Base-by-base conservation (phyloP, 1,139 yeast species). In the Diutina rugosa region DNA sequence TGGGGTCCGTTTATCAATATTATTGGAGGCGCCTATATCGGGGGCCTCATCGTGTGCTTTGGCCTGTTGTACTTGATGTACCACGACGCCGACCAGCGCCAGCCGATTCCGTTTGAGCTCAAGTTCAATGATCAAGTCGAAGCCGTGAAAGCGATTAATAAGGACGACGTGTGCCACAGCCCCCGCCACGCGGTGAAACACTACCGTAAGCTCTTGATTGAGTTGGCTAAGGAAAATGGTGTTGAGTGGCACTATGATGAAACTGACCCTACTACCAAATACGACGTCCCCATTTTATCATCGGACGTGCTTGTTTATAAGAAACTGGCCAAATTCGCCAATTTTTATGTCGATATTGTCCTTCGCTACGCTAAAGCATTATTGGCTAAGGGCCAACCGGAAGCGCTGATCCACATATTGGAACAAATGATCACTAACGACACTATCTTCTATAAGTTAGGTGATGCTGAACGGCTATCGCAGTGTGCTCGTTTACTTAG, bases 111-210 rank as follows among this genome's bases (percentile, higher is more conserved):
- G 12, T 73, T 72, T 59, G 77, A 72, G 60, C 62, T 76, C 32
- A 62, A 66, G 14, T 65, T 72, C 56, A 49, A 60, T 10, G 66
- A 75, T 60, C 77, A 73, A 59, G 63, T 72, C 55, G 67, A 69
- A 10, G 71, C 77, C 0, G 79, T 75, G 21, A 74, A 72, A 60
- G 80, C 78, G 16, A 71, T 76, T 55, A 73, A 74, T 58, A 76
- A 76, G 60, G 80, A 76, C 61, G 80, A 76, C 58, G 78, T 73
- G 14, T 65, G 76, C 57, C 65, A 65, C 56, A 71, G 76, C 58
- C 80, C 80, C 4, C 64, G 77, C 48, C 69, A 72, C 60, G 78
- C 80, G 1, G 77, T 71, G 2, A 76, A 76, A 58, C 80, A 76
- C 62, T 76, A 76, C 60, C 64, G 78, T 55, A 63, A 77, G 59